Conservation (phyloP, 495 filamentous ascomycete species). For the Penicillium diatomitis region DNA sequence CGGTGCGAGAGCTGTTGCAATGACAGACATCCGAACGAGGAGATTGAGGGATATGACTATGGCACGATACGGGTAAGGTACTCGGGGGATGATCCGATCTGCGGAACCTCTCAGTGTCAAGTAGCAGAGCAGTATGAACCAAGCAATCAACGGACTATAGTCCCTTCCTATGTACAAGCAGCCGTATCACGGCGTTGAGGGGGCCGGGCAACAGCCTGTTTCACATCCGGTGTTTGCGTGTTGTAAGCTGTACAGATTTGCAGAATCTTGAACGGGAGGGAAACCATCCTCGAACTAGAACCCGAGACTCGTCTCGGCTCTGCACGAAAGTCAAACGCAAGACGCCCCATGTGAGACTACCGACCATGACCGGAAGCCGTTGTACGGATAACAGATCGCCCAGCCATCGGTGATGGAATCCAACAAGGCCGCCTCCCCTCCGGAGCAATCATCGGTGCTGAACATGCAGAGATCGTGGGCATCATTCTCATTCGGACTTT, state of each 20-base stretch:
- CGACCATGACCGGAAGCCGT: constrained; percentile 15
- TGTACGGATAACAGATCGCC: constrained; percentile 24
- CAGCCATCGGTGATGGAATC: constrained; percentile 17
- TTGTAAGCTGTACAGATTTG: too few relatives aligned
- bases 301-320: too few relatives aligned
- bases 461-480: constrained; percentile 22
- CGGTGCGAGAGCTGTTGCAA: constrained; percentile 12
- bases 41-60: background rate
- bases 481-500: constrained; percentile 11
- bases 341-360: constrained; percentile 14
- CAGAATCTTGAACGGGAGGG: too few relatives aligned
- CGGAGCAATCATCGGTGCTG: constrained; percentile 7
- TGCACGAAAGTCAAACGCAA: constrained; percentile 5
- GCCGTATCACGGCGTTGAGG: background rate
- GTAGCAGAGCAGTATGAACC: too few relatives aligned
- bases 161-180: background rate
- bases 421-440: background rate
- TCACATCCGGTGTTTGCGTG: too few relatives aligned
- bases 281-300: too few relatives aligned
- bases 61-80: background rate
- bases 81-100: too few relatives aligned
- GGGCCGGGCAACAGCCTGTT: too few relatives aligned
- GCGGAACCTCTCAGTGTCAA: too few relatives aligned
- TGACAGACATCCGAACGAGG: background rate
- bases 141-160: too few relatives aligned